Conservation (phyloP, 2,329 filamentous ascomycete species). For the Colletotrichum eremochloae region DNA sequence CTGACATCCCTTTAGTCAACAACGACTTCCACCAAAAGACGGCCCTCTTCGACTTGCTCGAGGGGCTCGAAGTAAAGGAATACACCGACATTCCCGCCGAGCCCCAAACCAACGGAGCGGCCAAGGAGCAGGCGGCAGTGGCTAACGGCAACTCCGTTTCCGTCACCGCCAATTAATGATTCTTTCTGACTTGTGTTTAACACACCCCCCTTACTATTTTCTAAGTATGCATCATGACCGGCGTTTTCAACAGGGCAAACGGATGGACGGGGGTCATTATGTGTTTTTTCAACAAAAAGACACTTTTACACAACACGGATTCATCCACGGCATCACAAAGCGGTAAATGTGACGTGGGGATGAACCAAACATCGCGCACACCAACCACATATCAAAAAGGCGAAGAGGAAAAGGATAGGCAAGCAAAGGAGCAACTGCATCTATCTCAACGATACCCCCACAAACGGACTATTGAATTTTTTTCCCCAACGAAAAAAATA, state of each 20-base stretch:
- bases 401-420: slow-evolving; percentile 41
- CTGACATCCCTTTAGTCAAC: slow-evolving; percentile 74
- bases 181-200: slow-evolving; percentile 43
- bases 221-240: slow-evolving; percentile 44
- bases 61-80: slow-evolving; percentile 76
- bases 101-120: slow-evolving; percentile 44
- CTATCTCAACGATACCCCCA: slow-evolving; percentile 60
- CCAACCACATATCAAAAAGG: slow-evolving; percentile 45
- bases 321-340: slow-evolving; percentile 31
- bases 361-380: slow-evolving; percentile 38
- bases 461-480: slow-evolving; percentile 40
- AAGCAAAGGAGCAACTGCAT: slow-evolving; percentile 45
- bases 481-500: slow-evolving; percentile 34
- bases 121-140: slow-evolving; percentile 41
- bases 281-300: slow-evolving; percentile 49
- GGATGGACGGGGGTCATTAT: slow-evolving; percentile 42
- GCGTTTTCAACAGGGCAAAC: slow-evolving; percentile 42
- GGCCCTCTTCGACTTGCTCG: slow-evolving; percentile 88
- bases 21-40: slow-evolving; percentile 94
- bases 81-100: slow-evolving; percentile 64
- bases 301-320: slow-evolving; percentile 36
- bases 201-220: slow-evolving; percentile 43
- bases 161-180: slow-evolving; percentile 40
- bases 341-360: slow-evolving; percentile 8
- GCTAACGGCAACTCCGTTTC: slow-evolving; percentile 40